Base-by-base conservation (phyloP, 768 basidiomycete genomes). In the Royoungia palumana region DNA sequence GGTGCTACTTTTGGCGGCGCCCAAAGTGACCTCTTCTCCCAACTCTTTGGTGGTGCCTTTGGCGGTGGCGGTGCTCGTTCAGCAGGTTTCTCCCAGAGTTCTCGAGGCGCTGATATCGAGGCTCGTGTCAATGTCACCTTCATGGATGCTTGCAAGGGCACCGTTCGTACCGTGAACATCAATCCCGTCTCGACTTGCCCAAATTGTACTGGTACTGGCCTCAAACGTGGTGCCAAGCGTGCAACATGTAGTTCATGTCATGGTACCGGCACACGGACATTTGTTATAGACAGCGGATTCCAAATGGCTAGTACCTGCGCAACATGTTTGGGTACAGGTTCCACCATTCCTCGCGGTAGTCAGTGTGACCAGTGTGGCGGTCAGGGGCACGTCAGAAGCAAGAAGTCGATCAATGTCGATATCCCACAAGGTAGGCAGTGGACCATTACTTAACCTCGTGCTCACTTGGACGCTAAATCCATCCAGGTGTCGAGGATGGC, bases 261-360 rank as follows among this genome's bases (percentile, higher is more conserved):
- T 49, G 96, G 96, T 47, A 78, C 88, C 20, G 96, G 96, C 38
- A 82, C 86, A 30, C 81, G 85, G 66, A 90, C 93, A 16, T 97
- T 89, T 67, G 84, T 91, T 45, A 80, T 99, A 61, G 85, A 91
- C 62, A 86, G 79, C 65, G 96, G 96, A 16, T 98, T 99, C 81
- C 89, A 93, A 65, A 94, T 99, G 92, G 85, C 93, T 20, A 89
- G 84, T 53, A 93, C 92, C 25, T 99, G 96, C 71, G 74, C 76
- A 46, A 64, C 79, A 22, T 99, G 96, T 69, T 75, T 78, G 16
- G 96, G 96, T 10, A 75, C 78, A 24, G 96, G 96, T 21, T 81
- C 81, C 36, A 80, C 79, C 2, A 80, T 96, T 28, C 92, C 93
- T 47, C 82, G 81, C 22, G 83, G 79, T 36, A 78, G 84, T 44